These are phyloP conservation scores for Cardiospermum halicacabum DNA, from an alignment of 345 rosid genomes.

Conservation along the genomic window DNA sequence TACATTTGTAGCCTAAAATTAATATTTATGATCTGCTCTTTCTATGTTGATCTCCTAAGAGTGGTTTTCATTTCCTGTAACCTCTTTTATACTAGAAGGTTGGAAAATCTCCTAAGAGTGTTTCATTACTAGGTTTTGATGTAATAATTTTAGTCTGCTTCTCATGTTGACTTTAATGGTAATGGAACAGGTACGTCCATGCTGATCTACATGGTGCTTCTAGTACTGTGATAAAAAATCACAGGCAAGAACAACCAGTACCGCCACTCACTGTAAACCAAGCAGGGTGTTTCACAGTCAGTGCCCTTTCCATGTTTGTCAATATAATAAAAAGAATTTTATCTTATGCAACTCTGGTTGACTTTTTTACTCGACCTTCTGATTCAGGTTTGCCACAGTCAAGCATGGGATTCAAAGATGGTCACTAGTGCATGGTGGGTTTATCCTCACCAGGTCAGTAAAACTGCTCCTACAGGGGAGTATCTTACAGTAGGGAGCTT, in stretches of 20 bases:
- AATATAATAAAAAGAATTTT: neutral
- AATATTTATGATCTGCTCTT: neutral
- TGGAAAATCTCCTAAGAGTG: too few species aligned
- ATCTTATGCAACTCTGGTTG: conserved; percentile 2
- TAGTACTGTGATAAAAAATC: conserved; percentile 93
- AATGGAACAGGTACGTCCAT: conserved; percentile 76
- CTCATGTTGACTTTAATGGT: conserved; percentile 10
- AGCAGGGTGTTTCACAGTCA: conserved; percentile 94
- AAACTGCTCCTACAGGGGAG: conserved; percentile 99
- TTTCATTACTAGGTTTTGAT: conserved; percentile 10
- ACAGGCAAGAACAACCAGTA: conserved; percentile 79
- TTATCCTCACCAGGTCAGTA: conserved; percentile 93
- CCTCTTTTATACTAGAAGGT: neutral
- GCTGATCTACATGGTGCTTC: conserved; percentile 99
- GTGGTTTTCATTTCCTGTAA: neutral
- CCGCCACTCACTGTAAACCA: conserved; percentile 96
- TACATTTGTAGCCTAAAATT: neutral
- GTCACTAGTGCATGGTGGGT: conserved; percentile 99
- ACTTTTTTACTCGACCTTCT: conserved; percentile 10
- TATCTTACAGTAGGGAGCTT: conserved; percentile 97
- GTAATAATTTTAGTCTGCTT: neutral
- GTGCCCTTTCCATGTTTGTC: conserved; percentile 1
- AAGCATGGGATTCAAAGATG: conserved; percentile 98
- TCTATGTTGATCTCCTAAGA: neutral
- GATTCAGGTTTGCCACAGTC: conserved; percentile 91